Conservation (phyloP, 352 stramenopile species). For the Phytopythium sindhum region DNA sequence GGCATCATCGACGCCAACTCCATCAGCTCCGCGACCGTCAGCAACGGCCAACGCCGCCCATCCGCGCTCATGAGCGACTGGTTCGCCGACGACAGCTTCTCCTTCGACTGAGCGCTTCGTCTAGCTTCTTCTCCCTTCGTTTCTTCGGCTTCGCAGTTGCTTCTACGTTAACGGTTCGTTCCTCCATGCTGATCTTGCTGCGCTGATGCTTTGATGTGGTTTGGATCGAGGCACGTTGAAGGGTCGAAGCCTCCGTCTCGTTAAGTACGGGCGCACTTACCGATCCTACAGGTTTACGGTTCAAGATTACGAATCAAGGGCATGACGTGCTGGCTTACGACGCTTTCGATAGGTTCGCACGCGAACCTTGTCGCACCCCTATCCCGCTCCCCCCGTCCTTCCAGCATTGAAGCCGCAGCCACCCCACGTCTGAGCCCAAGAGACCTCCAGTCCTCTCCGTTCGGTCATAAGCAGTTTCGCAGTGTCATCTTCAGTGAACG, state of each 20-base stretch:
- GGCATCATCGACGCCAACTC: conserved; percentile 2
- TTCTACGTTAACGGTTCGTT: not conserved
- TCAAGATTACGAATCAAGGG: not conserved
- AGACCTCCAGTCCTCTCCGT: conserved; percentile 1
- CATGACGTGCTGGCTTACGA: not conserved
- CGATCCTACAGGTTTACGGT: not conserved
- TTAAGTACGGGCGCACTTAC: too few species aligned
- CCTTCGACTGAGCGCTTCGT: conserved; percentile 28
- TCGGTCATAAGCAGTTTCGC: conserved; percentile 9
- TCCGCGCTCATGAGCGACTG: conserved; percentile 27
- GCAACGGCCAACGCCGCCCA: conserved; percentile 13
- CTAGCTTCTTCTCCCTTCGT: not conserved
- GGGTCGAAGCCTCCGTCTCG: too few species aligned
- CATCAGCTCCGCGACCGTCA: conserved; percentile 13
- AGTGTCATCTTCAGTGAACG: conserved; percentile 10
- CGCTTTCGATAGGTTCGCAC: too few species aligned
- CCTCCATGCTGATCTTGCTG: not conserved
- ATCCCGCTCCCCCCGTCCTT: not conserved
- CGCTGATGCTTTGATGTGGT: too few species aligned
- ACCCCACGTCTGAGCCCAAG: conserved; percentile 3
- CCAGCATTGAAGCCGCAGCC: not conserved
- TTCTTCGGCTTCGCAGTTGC: not conserved
- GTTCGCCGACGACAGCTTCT: conserved; percentile 34
- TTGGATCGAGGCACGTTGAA: not conserved
- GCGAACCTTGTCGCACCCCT: too few species aligned